Base-by-base conservation (phyloP, 1,284 basidiomycete species). In the Mycena sp. region DNA sequence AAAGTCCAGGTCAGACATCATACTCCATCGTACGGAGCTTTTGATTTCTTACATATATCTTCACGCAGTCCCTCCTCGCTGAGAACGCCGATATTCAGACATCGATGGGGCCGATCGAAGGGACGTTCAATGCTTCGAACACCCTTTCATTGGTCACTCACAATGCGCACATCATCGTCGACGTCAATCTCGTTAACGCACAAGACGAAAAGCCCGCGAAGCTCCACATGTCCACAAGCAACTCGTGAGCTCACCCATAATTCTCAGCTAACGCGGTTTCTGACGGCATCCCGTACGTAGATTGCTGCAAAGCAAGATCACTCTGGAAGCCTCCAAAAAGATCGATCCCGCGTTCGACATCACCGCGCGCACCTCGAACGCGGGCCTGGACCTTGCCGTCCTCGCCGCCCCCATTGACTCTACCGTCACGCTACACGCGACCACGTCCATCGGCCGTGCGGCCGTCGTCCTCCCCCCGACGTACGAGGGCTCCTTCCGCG, bases 101-200 rank as follows among this genome's bases (percentile, higher is more conserved):
- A 1, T 41, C 72, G 1, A 80, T 83, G 40, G 76, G 75, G 23
- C 63, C 68, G 12, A 80, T 87, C 61, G 63, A 72, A 6, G 86
- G 85, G 21, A 72, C 72, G n/a, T 83, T 80, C 73, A 76, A 76
- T 28, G 68, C 73, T 12, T 70, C 74, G 7, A 73, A 72, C 1
- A 68, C 67, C 7, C 75, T 87, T 17, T 67, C 67, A 3, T 64
- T 87, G 21, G 26, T 52, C 19, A 81, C 81, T 1, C 61, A 72
- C 29, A 83, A 83, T 63, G 75, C 72, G 4, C 64, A 37, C n/a
- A 79, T 87, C 56, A 53, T 73, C 12, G 73, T 75, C 4, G 69
- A 73, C 17, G 74, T 81, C 37, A 72, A 70, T 26, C 58, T 85
- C 28, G 63, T 69, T 41, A 76, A 81, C 55, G 68, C 73, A n/a